Base-by-base conservation (phyloP, 2,329 filamentous ascomycete species). In the Hypoxylon rubiginosum region DNA sequence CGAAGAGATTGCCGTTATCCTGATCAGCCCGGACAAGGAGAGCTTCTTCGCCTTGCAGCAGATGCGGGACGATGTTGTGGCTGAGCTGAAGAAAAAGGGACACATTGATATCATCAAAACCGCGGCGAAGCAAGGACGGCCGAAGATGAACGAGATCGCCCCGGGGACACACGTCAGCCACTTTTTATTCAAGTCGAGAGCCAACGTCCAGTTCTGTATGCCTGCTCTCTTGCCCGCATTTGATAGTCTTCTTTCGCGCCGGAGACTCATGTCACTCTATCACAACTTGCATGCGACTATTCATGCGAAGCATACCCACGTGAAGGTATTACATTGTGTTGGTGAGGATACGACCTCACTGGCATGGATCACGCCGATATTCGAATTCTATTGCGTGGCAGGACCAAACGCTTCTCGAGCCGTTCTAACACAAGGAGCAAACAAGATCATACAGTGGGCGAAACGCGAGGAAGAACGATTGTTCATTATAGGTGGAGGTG, bases 401-500 rank as follows among this genome's bases (percentile, higher is more conserved):
- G 92, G 92, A 0, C 92, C 92, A 2, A 90, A 90, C 69, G 81
- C 87, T 36, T 87, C 87, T 28, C 82, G 88, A 43, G 81, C 83
- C 21, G 88, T 89, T 10, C 84, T 99, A 73, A 92, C 93, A 9
- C 91, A 95, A 77, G 93, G 91, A 10, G 95, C 94, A 34, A 97
- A 96, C 76, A 91, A 91, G 80, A 89, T 99, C 53, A 90, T 97
- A 5, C 92, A 96, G 75, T 99, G 95, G 94, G 91, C 95, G 1
- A 91, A 92, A 76, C 86, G 90, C 70, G 96, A 99, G 80, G 95
- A 98, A 79, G 94, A 98, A 79, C 85, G 96, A 62, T 83, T 98
- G 5, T 99, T 99, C 76, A 97, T 99, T 64, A 96, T 99, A 76
- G 96, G 96, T 0, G 97, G 96, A n/a, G 96, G 94, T 46, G 95